These are phyloP conservation scores for Erigeron canadensis DNA, from an alignment of 129 eudicot genomes.

Conservation along the genomic window DNA sequence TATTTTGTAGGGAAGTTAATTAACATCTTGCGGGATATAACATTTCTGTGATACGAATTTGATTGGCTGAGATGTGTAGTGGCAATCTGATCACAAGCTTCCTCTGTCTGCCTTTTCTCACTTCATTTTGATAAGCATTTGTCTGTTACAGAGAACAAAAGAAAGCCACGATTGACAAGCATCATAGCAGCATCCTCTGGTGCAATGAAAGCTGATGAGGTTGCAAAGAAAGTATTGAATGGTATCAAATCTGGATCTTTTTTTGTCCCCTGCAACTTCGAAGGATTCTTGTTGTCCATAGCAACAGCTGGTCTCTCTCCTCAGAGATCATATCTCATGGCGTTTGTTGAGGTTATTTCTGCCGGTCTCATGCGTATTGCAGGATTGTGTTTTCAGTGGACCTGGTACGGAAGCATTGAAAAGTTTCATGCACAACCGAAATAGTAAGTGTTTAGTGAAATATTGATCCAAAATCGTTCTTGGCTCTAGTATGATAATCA, in stretches of 20 bases:
- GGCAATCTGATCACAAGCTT: not conserved
- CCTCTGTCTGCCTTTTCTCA: not conserved
- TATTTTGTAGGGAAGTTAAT: not conserved
- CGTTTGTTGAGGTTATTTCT: constrained; percentile 69
- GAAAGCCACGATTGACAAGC: constrained; percentile 71
- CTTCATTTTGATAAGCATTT: constrained; percentile 5
- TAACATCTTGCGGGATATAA: not conserved
- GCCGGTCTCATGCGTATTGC: constrained; percentile 64
- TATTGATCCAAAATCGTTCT: not conserved
- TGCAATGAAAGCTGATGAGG: constrained; percentile 80
- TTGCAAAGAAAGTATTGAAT: constrained; percentile 65
- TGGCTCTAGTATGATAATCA: not conserved
- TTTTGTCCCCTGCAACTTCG: constrained; percentile 82
- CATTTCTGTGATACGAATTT: not conserved
- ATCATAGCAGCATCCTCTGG: constrained; percentile 89
- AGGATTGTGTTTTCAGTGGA: constrained; percentile 80
- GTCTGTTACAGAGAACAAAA: constrained; percentile 63
- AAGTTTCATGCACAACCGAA: constrained; percentile 59
- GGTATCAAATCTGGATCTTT: constrained; percentile 73
- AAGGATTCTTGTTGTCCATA: constrained; percentile 61
- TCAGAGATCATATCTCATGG: constrained; percentile 82
- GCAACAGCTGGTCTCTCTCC: constrained; percentile 93
- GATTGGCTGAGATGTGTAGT: not conserved
- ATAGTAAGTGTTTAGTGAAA: constrained; percentile 33
- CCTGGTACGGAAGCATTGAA: constrained; percentile 79